Percentiles rank a stretch among this genome's conserved stretches.
phyloP scores from a whole-genome alignment of 75 land plant species.

The Azolla pinnata region DNA sequence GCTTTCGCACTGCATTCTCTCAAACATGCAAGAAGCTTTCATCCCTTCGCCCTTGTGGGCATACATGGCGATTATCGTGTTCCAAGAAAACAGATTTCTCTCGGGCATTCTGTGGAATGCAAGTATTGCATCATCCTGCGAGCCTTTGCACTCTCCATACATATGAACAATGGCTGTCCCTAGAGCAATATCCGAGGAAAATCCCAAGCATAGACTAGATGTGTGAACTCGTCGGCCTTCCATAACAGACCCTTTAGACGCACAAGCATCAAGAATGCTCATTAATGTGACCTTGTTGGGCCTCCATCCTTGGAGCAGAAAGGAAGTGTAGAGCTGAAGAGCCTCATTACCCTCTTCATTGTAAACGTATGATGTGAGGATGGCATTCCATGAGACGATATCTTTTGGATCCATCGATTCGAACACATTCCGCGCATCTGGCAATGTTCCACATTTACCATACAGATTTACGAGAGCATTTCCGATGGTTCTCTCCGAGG shows the following conservation, averaged over 20 bases:
- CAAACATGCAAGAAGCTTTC: conserved; percentile 6
- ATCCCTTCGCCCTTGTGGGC: conserved; percentile 29
- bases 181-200: conserved; percentile 18
- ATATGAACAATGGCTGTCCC: conserved; percentile 51
- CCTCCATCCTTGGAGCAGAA: conserved; percentile 14
- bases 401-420: conserved; percentile 1
- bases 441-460: conserved; percentile 14
- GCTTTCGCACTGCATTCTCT: neutral
- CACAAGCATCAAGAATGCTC: conserved; percentile 32
- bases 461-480: conserved; percentile 22
- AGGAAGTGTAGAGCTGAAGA: conserved; percentile 16
- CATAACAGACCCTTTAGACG: conserved; percentile 14
- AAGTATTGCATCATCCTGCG: conserved; percentile 34
- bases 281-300: conserved; percentile 24
- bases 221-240: conserved; percentile 34
- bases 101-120: conserved; percentile 31
- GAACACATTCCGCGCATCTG: conserved; percentile 6
- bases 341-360: conserved; percentile 12
- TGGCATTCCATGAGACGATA: conserved; percentile 33
- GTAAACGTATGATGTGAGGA: conserved; percentile 30
- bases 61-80: conserved; percentile 60
- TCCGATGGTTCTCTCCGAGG: neutral
- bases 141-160: conserved; percentile 48
- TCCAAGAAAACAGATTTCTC: conserved; percentile 40
- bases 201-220: conserved; percentile 9